Evolutionary conservation across 768 basidiomycete genomes (phyloP), one percentile per base, ranked within the genome.

Genomic region (Tylopilus felleus): DNA sequence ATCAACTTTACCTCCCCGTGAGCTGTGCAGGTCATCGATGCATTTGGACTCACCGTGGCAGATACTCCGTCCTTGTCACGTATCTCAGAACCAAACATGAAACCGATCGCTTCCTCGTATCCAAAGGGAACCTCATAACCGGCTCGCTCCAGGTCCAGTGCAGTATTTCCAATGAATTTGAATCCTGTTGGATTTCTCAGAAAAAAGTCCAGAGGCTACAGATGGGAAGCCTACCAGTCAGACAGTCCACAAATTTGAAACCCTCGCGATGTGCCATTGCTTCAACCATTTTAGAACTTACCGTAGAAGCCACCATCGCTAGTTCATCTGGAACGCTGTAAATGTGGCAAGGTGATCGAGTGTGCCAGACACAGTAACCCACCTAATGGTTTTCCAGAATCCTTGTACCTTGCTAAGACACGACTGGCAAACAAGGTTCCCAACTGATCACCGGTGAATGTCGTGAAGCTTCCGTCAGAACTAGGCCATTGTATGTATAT

Each of bases 71-170:
- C 93, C 66, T 95, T 95, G 67, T 95, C 93, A 33, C 88, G 77
- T 59, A 94, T 81, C 25, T 83, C 74, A 14, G 80, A 74, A 25
- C 90, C 89, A 68, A 92, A 84, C 90, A 93, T 93, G 65, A 82
- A 95, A 4, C 93, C 93, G 51, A 95, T 93, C 1, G 93, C 93
- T 71, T 95, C 93, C 65, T 95, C 93, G 63, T 95, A 95, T 10
- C 86, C 90, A 62, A 94, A 93, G 0, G 80, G 82, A 10, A 87
- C 85, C 39, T 85, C 80, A 62, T 80, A 90, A 2, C 90, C 92
- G 36, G 83, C 71, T 40, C 72, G 65, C 14, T 79, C 84, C 16
- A 93, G 78, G 47, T 76, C 72, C 33, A 91, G 71, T 4, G 86
- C 89, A 9, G 84, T 85, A 64, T 94, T 95, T 8, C 93, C 93